Base-by-base conservation (phyloP, 352 stramenopile genomes). In the Blastocystis sp. region DNA sequence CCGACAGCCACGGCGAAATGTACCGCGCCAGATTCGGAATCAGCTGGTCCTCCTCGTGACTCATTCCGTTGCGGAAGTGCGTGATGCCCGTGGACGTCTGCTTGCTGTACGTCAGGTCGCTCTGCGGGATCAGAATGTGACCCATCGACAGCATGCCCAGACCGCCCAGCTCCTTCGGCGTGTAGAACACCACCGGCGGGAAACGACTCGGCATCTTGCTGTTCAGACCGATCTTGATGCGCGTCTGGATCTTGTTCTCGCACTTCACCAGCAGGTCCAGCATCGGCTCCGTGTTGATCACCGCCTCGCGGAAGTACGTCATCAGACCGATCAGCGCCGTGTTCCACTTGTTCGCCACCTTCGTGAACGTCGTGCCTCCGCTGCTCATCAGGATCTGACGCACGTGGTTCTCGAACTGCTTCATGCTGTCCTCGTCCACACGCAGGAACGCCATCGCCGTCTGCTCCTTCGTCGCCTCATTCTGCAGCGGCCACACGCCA, bases 211-310 rank as follows among this genome's bases (percentile, higher is more conserved):
- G 95, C 95, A 99, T 99, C 89, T 99, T 99, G 87, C 93, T 98
- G 92, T 99, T 99, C 65, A 99, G 88, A 4, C 96, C 97, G 84
- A 99, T 99, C 91, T 99, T 99, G 89, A 99, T 99, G 89, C 97
- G 92, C 61, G 96, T 99, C 89, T 99, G 97, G 86, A 99, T 99
- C 90, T 99, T 99, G 90, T 99, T 99, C 87, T 99, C 97, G 87
- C 97, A 99, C 89, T 99, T 99, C 40, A 99, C 97, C 7, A 99
- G 90, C 46, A 99, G 88, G 89, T 99, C 97, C 53, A 99, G 90
- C n/a, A 99, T 90, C 88, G 99, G 95, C 89, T 98, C 95, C 2
- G 96, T 99, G 88, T 98, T 97, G 21, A 99, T 92, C 8, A 99
- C 96, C 53, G 96, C 96, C 89, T 99, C 96, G 38, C 96, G 93